Base-by-base conservation (phyloP, 2,329 filamentous ascomycete species). In the Colletotrichum plurivorum region DNA sequence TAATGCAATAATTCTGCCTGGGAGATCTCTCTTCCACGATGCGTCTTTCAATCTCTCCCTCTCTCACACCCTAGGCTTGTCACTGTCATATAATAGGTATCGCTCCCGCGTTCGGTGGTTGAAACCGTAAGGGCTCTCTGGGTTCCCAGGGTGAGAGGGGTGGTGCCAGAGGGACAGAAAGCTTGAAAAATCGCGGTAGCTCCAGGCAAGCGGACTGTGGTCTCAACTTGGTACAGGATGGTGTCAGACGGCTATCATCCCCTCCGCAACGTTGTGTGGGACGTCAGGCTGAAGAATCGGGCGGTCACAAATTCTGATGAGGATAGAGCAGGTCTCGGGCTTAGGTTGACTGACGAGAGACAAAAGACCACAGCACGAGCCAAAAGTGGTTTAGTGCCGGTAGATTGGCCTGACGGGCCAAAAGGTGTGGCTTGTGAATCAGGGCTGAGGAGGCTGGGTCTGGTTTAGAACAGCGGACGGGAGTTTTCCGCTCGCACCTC, bases 271-370 rank as follows among this genome's bases (percentile, higher is more conserved):
- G 61, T 70, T 67, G 45, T 66, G 69, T 62, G 69, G 62, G 66
- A 71, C 69, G 62, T 65, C 69, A 59, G 61, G 61, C 69, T 71
- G 69, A 67, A 66, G 66, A 69, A 62, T 69, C 56, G 55, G 46
- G 69, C 61, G 56, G 62, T 66, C 62, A 62, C 54, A 70, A 70
- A 67, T 62, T 71, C 69, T 71, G 69, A 49, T 66, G 67, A 71
- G 53, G 52, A 71, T 59, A 52, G 66, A 68, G 43, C 31, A 67
- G 46, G 61, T 65, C 60, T 70, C 61, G 60, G 67, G 62, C 65
- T 39, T 66, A 43, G 36, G 36, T 56, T 69, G 59, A 59, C 41
- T 66, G 49, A 67, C 55, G 52, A 71, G 57, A 71, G 67, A 70
- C 67, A 61, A 60, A 63, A 69, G 52, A 27, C 56, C 46, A 61